Percentiles rank a stretch among this genome's conserved stretches.
These are phyloP conservation scores for Penicillium ucsense DNA, from an alignment of 495 filamentous ascomycete genomes.

Conservation along the genomic window DNA sequence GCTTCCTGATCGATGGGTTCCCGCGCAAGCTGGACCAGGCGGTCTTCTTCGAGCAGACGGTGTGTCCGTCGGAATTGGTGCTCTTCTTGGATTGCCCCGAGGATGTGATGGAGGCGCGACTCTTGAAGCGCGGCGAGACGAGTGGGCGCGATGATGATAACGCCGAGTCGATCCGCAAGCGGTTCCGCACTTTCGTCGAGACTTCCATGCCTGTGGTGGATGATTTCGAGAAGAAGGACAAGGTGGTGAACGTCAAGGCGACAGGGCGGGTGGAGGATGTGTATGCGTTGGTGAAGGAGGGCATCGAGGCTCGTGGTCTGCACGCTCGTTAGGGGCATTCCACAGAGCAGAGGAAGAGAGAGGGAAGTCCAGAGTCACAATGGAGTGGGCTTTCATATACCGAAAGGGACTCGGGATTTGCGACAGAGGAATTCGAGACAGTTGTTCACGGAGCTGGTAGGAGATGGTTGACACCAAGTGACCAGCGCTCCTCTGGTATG, in stretches of 20 bases:
- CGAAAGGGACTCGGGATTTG: too few species aligned
- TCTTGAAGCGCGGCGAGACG: constrained; percentile 86
- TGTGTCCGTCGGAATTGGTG: constrained; percentile 71
- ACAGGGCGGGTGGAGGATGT: constrained; percentile 61
- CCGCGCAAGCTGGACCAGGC: constrained; percentile 97
- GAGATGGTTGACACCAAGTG: too few species aligned
- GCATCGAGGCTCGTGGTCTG: constrained; percentile 39
- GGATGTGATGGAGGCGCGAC: constrained; percentile 68
- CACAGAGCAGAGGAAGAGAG: too few species aligned
- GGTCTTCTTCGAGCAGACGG: constrained; percentile 78
- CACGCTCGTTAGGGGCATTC: constrained; percentile 12
- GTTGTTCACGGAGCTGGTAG: too few species aligned
- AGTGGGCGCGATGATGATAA: constrained; percentile 89
- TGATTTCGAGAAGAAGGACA: constrained; percentile 63
- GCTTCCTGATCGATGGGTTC: constrained; percentile 91
- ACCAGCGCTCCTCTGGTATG: too few species aligned
- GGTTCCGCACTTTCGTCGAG: constrained; percentile 86
- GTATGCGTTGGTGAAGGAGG: constrained; percentile 54
- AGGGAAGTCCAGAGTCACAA: too few species aligned
- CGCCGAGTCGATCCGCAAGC: constrained; percentile 86
- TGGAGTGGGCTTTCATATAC: too few species aligned
- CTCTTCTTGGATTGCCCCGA: constrained; percentile 91
- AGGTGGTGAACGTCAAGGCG: constrained; percentile 70
- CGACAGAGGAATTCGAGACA: too few species aligned
- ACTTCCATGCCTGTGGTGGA: constrained; percentile 96